These are phyloP conservation scores for Russula griseocarnosa DNA, from an alignment of 768 basidiomycete genomes.

Conservation along the genomic window DNA sequence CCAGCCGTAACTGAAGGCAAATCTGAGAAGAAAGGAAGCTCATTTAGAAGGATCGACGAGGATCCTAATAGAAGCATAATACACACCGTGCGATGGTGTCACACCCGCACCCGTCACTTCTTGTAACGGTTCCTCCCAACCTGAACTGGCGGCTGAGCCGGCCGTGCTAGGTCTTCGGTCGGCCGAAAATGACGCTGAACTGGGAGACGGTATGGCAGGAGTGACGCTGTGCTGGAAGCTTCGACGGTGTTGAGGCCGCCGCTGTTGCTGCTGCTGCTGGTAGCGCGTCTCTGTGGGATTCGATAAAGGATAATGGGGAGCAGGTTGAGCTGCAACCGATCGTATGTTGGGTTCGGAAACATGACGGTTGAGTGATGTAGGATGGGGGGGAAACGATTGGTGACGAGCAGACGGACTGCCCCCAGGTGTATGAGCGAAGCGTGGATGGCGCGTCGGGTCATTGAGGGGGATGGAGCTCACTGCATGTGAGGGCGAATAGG, in stretches of 20 bases:
- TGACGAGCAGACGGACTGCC: constrained; percentile 16
- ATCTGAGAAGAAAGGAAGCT: constrained; percentile 17
- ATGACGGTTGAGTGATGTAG: constrained; percentile 11
- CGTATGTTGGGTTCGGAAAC: constrained; percentile 24
- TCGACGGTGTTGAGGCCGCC: constrained; percentile 7
- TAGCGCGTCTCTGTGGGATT: constrained; percentile 9
- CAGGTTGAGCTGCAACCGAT: constrained; percentile 8
- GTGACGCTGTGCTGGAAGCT: constrained; percentile 16
- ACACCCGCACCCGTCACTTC: constrained; percentile 6
- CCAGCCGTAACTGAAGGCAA: constrained; percentile 18
- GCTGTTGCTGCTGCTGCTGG: constrained; percentile 1
- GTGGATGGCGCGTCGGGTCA: constrained; percentile 19
- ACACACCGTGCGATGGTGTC: constrained; percentile 16
- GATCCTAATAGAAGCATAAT: constrained; percentile 9
- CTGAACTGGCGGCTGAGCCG: constrained; percentile 24
- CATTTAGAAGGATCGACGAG: constrained; percentile 24
- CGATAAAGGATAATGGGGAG: constrained; percentile 9
- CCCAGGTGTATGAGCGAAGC: constrained; percentile 16
- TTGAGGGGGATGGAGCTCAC: background rate
- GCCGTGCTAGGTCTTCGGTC: constrained; percentile 24
- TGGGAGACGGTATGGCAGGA: constrained; percentile 16
- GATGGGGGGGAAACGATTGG: constrained; percentile 7
- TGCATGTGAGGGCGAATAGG: background rate
- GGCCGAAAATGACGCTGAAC: constrained; percentile 14
- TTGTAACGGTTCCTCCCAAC: constrained; percentile 23